Evolutionary conservation across 352 stramenopile species (phyloP).

Genomic region (Phytopythium montanum): DNA sequence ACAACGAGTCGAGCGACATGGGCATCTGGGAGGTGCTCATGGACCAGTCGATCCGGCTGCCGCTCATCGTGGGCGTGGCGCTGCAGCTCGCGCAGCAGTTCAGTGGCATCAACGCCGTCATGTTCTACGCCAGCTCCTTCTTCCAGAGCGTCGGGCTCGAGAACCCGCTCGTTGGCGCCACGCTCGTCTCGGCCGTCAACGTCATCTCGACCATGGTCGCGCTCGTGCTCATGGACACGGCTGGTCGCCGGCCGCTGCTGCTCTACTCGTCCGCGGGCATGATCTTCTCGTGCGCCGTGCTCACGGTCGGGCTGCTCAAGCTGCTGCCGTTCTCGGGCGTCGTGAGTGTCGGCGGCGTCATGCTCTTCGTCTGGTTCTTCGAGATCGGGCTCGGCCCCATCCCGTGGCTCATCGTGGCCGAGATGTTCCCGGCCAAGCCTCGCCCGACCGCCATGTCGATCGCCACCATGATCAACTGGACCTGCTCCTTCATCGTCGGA

Average conservation of each 20-base stretch:
- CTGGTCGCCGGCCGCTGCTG: slow-evolving; percentile 55
- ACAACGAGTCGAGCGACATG: slow-evolving; percentile 62
- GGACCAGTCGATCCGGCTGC: slow-evolving; percentile 60
- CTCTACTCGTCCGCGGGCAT: slow-evolving; percentile 70
- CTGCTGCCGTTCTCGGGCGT: slow-evolving; percentile 59
- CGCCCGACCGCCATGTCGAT: slow-evolving; percentile 89
- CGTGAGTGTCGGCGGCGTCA: slow-evolving; percentile 55
- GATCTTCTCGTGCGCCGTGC: slow-evolving; percentile 61
- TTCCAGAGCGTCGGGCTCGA: slow-evolving; percentile 69
- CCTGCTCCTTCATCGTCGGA: slow-evolving; percentile 93
- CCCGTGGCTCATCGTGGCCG: slow-evolving; percentile 95
- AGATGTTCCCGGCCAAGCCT: slow-evolving; percentile 95
- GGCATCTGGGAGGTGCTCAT: slow-evolving; percentile 62
- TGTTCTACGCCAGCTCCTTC: slow-evolving; percentile 79
- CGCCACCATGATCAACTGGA: slow-evolving; percentile 95
- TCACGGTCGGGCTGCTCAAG: slow-evolving; percentile 66
- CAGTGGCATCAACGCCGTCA: slow-evolving; percentile 73
- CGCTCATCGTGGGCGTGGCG: slow-evolving; percentile 53
- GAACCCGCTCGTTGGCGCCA: slow-evolving; percentile 60
- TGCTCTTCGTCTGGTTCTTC: slow-evolving; percentile 79
- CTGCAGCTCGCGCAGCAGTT: slow-evolving; percentile 71
- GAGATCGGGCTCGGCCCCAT: slow-evolving; percentile 87
- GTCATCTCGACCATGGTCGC: slow-evolving; percentile 70
- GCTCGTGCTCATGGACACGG: slow-evolving; percentile 74
- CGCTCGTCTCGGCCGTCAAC: slow-evolving; percentile 64